These are phyloP conservation scores for Chlorella variabilis DNA, from an alignment of 163 green algal species.

Conservation along the genomic window DNA sequence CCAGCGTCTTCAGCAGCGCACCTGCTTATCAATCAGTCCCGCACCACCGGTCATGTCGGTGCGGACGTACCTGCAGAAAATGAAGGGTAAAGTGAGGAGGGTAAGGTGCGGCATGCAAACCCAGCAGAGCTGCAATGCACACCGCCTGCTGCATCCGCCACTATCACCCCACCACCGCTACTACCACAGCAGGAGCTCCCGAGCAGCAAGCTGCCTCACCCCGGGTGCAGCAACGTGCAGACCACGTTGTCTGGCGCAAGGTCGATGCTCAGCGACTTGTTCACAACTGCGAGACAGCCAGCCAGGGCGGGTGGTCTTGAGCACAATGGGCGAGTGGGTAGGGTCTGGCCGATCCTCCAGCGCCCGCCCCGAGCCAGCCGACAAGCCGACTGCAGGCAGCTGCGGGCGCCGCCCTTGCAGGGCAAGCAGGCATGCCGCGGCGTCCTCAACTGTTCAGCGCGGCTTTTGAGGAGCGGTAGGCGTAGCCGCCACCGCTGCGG, in stretches of 20 bases:
- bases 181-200: no score
- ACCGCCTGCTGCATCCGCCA: no score
- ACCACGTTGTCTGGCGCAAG: conserved; percentile 40
- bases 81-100: background rate
- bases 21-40: conserved; percentile 42
- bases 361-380: no score
- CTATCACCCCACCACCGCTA: no score
- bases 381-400: no score
- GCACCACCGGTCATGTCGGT: conserved; percentile 44
- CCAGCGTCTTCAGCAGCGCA: background rate
- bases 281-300: no score
- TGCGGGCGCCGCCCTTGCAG: no score
- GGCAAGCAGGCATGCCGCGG: no score
- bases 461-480: conserved; percentile 61
- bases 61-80: conserved; percentile 28
- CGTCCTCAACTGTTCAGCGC: conserved; percentile 66
- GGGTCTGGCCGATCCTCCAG: no score
- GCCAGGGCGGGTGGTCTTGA: no score
- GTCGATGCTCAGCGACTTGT: conserved; percentile 57
- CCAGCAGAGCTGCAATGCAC: background rate
- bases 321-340: no score
- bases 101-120: background rate
- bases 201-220: no score
- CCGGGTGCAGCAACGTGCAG: conserved; percentile 63
- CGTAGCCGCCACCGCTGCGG: conserved; percentile 52